phyloP scores from a whole-genome alignment of 192 early-diverging fungal species.

The Coemansia javaensis region DNA sequence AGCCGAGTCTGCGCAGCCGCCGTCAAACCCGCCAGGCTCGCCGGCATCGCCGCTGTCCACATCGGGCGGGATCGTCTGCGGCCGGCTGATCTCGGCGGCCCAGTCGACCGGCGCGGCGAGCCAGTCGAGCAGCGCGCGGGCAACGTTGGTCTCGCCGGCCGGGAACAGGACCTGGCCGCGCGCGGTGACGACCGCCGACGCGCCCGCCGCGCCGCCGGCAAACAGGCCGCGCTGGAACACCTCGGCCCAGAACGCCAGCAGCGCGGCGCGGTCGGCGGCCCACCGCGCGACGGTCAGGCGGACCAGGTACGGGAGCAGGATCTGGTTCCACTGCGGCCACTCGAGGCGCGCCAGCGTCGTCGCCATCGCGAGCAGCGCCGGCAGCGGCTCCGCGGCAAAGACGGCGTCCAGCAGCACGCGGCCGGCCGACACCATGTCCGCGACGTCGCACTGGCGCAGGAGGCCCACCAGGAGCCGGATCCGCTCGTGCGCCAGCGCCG shows the following conservation, averaged over 20 bases:
- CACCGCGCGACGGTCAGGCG: constrained; percentile 21
- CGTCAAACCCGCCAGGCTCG: constrained; percentile 22
- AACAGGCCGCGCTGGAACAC: constrained; percentile 24
- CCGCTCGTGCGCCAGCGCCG: constrained; percentile 17
- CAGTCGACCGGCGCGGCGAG: constrained; percentile 28
- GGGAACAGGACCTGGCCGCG: constrained; percentile 41
- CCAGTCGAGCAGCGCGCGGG: constrained; percentile 23
- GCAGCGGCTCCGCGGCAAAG: constrained; percentile 15
- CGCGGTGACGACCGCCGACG: constrained; percentile 24
- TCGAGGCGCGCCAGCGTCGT: constrained; percentile 63
- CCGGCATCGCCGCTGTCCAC: too few species aligned
- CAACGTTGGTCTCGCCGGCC: background rate
- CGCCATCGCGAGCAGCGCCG: constrained; percentile 60
- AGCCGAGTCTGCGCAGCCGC: background rate
- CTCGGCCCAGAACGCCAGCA: constrained; percentile 37
- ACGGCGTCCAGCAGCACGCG: constrained; percentile 31
- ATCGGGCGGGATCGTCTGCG: constrained; percentile 14
- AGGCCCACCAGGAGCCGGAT: constrained; percentile 27
- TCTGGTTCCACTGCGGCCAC: constrained; percentile 69
- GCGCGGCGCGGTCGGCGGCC: constrained; percentile 1
- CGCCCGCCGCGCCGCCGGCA: background rate
- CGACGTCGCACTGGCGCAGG: constrained; percentile 22
- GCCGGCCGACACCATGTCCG: constrained; percentile 28
- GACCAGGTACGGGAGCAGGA: constrained; percentile 68
- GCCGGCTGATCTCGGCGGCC: constrained; percentile 7